phyloP scores from a whole-genome alignment of 805 yeast genomes.

The Clavispora asparagi region DNA sequence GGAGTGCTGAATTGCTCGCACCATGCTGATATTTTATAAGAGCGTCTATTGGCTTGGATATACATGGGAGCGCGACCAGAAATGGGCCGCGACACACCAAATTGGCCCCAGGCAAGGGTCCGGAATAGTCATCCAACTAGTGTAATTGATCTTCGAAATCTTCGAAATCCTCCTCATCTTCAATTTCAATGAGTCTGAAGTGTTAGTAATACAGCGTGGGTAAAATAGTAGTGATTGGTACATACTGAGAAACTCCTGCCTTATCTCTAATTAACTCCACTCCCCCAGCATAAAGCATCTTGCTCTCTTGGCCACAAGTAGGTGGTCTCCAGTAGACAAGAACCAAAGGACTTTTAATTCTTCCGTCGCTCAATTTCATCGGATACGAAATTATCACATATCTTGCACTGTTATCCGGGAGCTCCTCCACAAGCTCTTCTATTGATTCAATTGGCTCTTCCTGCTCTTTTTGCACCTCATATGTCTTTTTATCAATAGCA shows the following conservation, averaged over 20 bases:
- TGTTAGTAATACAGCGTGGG: conserved; percentile 14
- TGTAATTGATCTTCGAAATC: conserved; percentile 38
- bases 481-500: conserved; percentile 50
- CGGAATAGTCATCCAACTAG: not conserved
- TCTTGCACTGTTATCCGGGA: conserved; percentile 81
- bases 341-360: conserved; percentile 68
- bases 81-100: too few relatives aligned
- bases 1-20: not conserved
- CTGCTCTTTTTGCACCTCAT: conserved; percentile 47
- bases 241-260: conserved; percentile 66
- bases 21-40: not conserved
- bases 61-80: not conserved
- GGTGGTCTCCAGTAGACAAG: conserved; percentile 86
- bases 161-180: conserved; percentile 68
- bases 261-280: conserved; percentile 72
- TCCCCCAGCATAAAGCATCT: conserved; percentile 91
- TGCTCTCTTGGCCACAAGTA: conserved; percentile 73
- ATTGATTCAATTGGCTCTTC: conserved; percentile 44
- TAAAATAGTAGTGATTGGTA: conserved; percentile 6
- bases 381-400: conserved; percentile 77
- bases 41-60: not conserved
- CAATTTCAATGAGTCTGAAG: conserved; percentile 50
- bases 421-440: conserved; percentile 63
- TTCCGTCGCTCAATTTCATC: conserved; percentile 60
- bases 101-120: too few relatives aligned